Evolutionary conservation across 2,329 filamentous ascomycete genomes (phyloP).

Genomic region (Trichoderma sp.): DNA sequence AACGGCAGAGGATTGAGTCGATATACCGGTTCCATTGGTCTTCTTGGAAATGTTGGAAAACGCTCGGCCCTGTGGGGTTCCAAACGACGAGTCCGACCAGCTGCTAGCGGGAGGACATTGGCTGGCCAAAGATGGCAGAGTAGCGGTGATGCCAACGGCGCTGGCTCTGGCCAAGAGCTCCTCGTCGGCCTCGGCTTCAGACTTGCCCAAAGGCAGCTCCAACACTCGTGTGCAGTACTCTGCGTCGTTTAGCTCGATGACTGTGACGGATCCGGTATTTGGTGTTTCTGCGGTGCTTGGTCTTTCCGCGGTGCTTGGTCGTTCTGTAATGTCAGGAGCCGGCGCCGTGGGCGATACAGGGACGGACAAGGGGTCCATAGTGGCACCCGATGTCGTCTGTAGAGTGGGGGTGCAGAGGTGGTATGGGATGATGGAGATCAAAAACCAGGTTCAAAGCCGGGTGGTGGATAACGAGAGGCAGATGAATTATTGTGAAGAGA

Average conservation of each 20-base stretch:
- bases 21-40: conserved; percentile 48
- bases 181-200: conserved; percentile 48
- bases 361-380: conserved; percentile 21
- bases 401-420: not conserved
- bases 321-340: not conserved
- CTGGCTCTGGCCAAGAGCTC: conserved; percentile 43
- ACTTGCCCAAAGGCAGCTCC: conserved; percentile 38
- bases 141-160: conserved; percentile 42
- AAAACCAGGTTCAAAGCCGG: not conserved
- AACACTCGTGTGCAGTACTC: conserved; percentile 49
- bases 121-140: conserved; percentile 36
- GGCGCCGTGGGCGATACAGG: conserved; percentile 17
- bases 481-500: not conserved
- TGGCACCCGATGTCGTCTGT: not conserved
- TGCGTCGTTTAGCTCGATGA: conserved; percentile 48
- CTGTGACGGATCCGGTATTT: not conserved
- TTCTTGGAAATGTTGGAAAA: conserved; percentile 50
- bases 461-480: not conserved
- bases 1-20: conserved; percentile 49
- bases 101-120: conserved; percentile 46
- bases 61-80: conserved; percentile 48
- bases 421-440: not conserved
- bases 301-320: not conserved
- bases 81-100: conserved; percentile 49
- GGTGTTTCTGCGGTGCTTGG: not conserved